Conservation (phyloP, 768 basidiomycete genomes). For the Lactarius akahatsu region DNA sequence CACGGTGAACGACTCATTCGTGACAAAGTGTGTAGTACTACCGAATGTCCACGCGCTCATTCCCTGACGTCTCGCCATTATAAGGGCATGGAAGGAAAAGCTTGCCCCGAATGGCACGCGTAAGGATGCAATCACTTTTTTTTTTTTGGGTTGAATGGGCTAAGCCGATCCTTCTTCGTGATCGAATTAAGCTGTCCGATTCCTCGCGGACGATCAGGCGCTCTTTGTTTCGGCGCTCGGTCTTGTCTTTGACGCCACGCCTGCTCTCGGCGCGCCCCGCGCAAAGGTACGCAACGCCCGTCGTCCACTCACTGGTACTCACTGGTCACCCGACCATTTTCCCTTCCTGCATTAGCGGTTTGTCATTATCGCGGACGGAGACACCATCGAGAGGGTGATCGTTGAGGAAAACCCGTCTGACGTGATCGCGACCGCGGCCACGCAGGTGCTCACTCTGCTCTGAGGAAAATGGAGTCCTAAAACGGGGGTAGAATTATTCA, state of each 20-base stretch:
- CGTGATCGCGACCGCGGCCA: slow-evolving; percentile 45
- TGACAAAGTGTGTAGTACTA: slow-evolving; percentile 36
- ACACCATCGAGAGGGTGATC: slow-evolving; percentile 61
- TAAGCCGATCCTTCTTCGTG: background rate
- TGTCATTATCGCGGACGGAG: slow-evolving; percentile 64
- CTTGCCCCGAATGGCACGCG: slow-evolving; percentile 57
- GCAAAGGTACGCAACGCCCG: slow-evolving; percentile 42
- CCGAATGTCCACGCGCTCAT: background rate
- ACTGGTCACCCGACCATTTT: background rate
- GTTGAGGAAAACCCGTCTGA: slow-evolving; percentile 43
- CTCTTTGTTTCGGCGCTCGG: slow-evolving; percentile 42
- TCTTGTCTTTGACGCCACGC: slow-evolving; percentile 48
- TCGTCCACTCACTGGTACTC: background rate
- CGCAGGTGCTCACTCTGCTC: slow-evolving; percentile 40
- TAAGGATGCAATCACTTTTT: slow-evolving; percentile 33
- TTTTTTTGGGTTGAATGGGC: background rate
- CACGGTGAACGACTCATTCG: slow-evolving; percentile 78
- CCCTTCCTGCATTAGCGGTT: slow-evolving; percentile 45
- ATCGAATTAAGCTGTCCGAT: slow-evolving; percentile 36
- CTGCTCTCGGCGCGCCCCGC: slow-evolving; percentile 63
- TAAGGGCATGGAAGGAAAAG: slow-evolving; percentile 61
- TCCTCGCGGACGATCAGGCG: slow-evolving; percentile 59
- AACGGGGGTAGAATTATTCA: background rate
- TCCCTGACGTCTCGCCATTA: background rate
- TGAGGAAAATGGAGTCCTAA: slow-evolving; percentile 10